Conservation (phyloP, 257 asterid genomes). For the Prunella vulgaris region DNA sequence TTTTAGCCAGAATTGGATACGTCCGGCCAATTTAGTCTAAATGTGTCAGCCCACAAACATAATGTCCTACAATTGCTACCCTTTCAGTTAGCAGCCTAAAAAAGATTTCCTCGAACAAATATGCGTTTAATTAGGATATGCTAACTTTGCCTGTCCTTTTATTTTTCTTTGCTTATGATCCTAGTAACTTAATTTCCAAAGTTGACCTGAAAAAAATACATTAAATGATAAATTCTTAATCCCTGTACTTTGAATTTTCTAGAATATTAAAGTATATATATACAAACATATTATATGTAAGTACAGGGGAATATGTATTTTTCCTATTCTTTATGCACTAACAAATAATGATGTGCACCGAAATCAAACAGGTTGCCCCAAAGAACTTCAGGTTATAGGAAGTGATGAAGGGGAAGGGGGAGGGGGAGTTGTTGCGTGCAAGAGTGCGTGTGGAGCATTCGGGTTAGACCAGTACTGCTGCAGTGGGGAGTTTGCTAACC, state of each 20-base stretch:
- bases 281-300: too few species aligned
- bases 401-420: slow-evolving; percentile 40
- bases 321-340: neutral
- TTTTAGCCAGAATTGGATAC: too few species aligned
- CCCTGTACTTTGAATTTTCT: neutral
- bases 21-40: too few species aligned
- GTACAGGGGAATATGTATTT: neutral
- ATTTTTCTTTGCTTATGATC: neutral
- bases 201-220: neutral
- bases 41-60: too few species aligned
- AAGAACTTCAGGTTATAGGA: slow-evolving; percentile 75
- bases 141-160: too few species aligned
- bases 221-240: neutral
- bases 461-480: slow-evolving; percentile 74
- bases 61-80: too few species aligned
- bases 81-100: too few species aligned
- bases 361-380: slow-evolving; percentile 68
- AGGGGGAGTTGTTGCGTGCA: slow-evolving; percentile 79
- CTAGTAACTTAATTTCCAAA: too few species aligned
- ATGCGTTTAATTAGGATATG: too few species aligned
- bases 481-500: slow-evolving; percentile 81
- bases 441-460: slow-evolving; percentile 81
- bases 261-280: neutral
- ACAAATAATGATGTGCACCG: neutral
- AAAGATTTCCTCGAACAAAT: too few species aligned